A percentile compares a stretch with the other conserved stretches of the same genome.
Conservation (phyloP, 148 eudicot species). For the Drosera capensis region DNA sequence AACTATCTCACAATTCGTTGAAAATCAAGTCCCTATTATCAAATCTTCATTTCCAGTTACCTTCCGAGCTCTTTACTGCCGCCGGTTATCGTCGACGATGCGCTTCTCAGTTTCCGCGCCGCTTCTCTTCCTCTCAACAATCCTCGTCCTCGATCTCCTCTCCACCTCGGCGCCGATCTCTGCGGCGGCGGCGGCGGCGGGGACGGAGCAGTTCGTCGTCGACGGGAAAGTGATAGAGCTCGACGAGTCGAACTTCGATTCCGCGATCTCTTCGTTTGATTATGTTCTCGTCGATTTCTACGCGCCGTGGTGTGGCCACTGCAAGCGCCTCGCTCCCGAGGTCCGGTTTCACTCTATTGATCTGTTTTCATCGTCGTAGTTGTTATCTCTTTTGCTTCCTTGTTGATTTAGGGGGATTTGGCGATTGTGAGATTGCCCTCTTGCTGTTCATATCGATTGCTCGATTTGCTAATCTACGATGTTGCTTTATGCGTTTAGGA, state of each 20-base stretch:
- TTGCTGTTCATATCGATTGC: too few relatives aligned
- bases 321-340: constrained; percentile 81
- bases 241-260: constrained; percentile 59
- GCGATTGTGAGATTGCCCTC: too few relatives aligned
- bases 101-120: neutral
- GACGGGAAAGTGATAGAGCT: constrained; percentile 73
- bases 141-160: too few relatives aligned
- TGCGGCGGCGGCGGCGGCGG: constrained; percentile 9
- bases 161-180: constrained; percentile 11
- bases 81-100: too few relatives aligned
- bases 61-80: too few relatives aligned
- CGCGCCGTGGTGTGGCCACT: constrained; percentile 97
- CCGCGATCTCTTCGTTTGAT: constrained; percentile 61
- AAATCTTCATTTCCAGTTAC: too few relatives aligned
- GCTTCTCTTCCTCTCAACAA: neutral
- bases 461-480: too few relatives aligned
- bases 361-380: neutral
- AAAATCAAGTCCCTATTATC: too few relatives aligned
- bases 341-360: constrained; percentile 16
- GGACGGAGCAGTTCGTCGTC: constrained; percentile 15
- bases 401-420: too few relatives aligned
- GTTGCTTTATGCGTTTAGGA: too few relatives aligned
- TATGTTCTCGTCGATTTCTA: constrained; percentile 71
- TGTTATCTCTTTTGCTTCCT: neutral
- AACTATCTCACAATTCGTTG: too few relatives aligned